Evolutionary conservation across 495 filamentous ascomycete genomes (phyloP), one percentile per base, ranked within the genome.

Genomic region (Eremomyces bilateralis): DNA sequence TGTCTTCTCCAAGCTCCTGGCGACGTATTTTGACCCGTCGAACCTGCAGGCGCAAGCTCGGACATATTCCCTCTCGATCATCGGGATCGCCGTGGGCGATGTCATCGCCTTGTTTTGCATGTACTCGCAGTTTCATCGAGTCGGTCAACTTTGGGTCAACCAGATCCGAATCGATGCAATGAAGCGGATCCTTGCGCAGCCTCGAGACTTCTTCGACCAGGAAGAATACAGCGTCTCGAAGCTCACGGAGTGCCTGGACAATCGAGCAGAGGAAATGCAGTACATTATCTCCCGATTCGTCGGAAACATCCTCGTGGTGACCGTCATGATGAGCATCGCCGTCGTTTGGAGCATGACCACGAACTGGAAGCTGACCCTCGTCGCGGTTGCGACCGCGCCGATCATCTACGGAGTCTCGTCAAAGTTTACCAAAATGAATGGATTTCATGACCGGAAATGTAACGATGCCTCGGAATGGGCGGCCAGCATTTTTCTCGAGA

Each of bases 181-280:
- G 33, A 58, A 60, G 36, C 68, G 69, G 2, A 65, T 93, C 12
- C 57, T 97, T 5, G 61, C 66, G 24, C 88, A 95, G 50, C 80
- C 83, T 10, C 69, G 65, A 41, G 50, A 63, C n/a, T 97, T 81
- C 76, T 93, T 93, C 44, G 78, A 82, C 39, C 57, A 65, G 17
- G 60, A 74, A 2, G 59, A 57, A 25, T 80, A 94, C 53, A 64
- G 59, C 0, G 53, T 76, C 1, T 53, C 58, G 4, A 55, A 61
- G 20, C 62, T 97, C 12, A 66, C 59, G 0, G 67, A 77, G 35
- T 76, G 67, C 33, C 64, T 94, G 3, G 80, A 88, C 44, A 65
- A 79, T 32, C 76, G 85, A 45, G 79, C 72, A 1, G 88, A 95
- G 52, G 80, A 92, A 45, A 84, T 84, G 65, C 64, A 75, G 3